Evolutionary conservation across 192 early-diverging fungal genomes (phyloP).

Genomic region (Rhizophagus sp.): DNA sequence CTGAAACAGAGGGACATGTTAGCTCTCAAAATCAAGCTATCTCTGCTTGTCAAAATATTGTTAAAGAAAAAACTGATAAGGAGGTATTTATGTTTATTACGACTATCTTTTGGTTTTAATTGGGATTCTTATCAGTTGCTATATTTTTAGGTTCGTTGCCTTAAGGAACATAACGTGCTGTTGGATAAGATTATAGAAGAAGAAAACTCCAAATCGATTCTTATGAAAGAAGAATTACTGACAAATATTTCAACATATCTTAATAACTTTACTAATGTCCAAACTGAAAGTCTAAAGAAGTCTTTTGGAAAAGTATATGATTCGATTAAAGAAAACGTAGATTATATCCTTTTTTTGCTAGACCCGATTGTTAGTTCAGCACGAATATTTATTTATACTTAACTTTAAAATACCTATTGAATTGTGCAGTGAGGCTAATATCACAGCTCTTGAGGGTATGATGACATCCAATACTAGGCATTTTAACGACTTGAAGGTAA

Average conservation of each 20-base stretch:
- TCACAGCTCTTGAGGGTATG: neutral
- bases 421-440: neutral
- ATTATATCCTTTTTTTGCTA: neutral
- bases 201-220: neutral
- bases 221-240: neutral
- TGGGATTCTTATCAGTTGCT: neutral
- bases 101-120: neutral
- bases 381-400: neutral
- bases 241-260: neutral
- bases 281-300: neutral
- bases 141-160: neutral
- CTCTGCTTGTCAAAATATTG: neutral
- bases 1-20: neutral
- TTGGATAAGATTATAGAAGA: neutral
- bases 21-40: neutral
- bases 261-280: neutral
- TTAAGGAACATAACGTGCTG: neutral
- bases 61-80: neutral
- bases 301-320: neutral
- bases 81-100: neutral
- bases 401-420: conserved; percentile 11
- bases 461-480: neutral
- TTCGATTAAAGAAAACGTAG: neutral
- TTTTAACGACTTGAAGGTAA: neutral
- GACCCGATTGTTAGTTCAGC: neutral